Evolutionary conservation across 2,329 filamentous ascomycete genomes (phyloP).

Genomic region (Aspergillus unguis): DNA sequence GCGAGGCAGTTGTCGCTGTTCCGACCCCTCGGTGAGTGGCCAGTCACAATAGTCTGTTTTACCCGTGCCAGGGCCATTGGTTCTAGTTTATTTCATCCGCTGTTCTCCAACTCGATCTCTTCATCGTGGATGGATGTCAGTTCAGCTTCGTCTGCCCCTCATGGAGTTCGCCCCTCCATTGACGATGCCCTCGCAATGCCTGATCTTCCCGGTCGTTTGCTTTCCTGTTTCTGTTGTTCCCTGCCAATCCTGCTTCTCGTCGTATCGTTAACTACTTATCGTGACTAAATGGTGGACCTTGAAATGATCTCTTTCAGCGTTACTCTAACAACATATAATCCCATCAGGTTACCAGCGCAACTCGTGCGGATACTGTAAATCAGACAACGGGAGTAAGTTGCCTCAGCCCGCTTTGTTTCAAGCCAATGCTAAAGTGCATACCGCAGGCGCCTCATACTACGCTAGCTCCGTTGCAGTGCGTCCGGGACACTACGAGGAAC

Average conservation of each 20-base stretch:
- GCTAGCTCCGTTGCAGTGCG: constrained; percentile 43
- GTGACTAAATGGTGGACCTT: constrained; percentile 10
- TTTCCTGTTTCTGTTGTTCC: neutral
- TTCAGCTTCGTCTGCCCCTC: constrained; percentile 2
- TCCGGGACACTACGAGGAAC: constrained; percentile 46
- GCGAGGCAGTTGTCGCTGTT: constrained; percentile 44
- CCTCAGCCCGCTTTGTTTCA: constrained; percentile 6
- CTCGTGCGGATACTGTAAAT: constrained; percentile 50
- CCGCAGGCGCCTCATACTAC: constrained; percentile 46
- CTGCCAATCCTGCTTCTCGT: constrained; percentile 5
- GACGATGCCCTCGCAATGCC: neutral
- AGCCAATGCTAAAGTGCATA: constrained; percentile 14
- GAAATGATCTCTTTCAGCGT: neutral
- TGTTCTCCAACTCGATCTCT: constrained; percentile 2
- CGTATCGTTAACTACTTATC: constrained; percentile 7
- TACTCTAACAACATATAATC: constrained; percentile 9
- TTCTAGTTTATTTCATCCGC: constrained; percentile 14
- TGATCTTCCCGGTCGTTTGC: constrained; percentile 3
- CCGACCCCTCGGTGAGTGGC: constrained; percentile 44
- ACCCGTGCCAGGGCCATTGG: constrained; percentile 37
- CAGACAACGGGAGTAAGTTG: constrained; percentile 44
- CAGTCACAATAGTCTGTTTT: constrained; percentile 30
- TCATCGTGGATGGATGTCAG: too few relatives aligned
- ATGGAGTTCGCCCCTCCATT: neutral
- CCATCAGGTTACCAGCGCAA: constrained; percentile 46